phyloP scores from a whole-genome alignment of 129 eudicot genomes.

The Tagetes patula region DNA sequence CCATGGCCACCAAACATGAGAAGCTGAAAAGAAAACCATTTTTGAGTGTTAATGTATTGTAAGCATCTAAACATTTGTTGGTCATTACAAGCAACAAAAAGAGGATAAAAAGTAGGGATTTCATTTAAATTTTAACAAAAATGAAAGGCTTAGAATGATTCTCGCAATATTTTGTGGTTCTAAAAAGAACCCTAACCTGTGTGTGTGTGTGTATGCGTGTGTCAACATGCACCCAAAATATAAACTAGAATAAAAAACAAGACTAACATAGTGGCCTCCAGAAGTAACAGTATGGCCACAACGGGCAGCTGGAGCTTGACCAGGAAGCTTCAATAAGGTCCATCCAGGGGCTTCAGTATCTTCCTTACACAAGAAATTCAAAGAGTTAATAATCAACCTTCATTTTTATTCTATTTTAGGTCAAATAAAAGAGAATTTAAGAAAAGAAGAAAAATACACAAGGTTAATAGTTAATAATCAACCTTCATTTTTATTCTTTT shows the following conservation, averaged over 20 bases:
- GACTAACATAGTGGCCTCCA: conserved; percentile 81
- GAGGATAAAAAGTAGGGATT: too few relatives aligned
- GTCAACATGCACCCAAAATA: background rate
- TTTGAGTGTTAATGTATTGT: background rate
- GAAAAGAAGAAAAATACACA: background rate
- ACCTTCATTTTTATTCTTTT: background rate
- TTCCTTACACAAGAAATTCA: conserved; percentile 69
- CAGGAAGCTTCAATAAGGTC: conserved; percentile 98
- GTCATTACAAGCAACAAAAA: too few relatives aligned
- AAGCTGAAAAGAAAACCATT: conserved; percentile 51
- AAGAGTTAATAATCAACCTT: too few relatives aligned
- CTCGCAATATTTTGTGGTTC: too few relatives aligned
- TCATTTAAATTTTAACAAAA: too few relatives aligned
- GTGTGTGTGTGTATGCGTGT: background rate
- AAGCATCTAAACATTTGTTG: too few relatives aligned
- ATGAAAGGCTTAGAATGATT: too few relatives aligned
- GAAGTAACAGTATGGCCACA: conserved; percentile 96
- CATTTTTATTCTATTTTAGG: conserved; percentile 1
- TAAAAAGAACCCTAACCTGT: background rate
- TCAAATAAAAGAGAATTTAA: background rate
- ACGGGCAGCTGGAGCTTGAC: conserved; percentile 92
- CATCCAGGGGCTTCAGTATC: conserved; percentile 98
- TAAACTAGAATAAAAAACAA: conserved; percentile 7
- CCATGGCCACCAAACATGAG: conserved; percentile 97
- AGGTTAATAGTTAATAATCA: conserved; percentile 7